phyloP scores from a whole-genome alignment of 352 stramenopile species.

The Globisporangium middletonii region DNA sequence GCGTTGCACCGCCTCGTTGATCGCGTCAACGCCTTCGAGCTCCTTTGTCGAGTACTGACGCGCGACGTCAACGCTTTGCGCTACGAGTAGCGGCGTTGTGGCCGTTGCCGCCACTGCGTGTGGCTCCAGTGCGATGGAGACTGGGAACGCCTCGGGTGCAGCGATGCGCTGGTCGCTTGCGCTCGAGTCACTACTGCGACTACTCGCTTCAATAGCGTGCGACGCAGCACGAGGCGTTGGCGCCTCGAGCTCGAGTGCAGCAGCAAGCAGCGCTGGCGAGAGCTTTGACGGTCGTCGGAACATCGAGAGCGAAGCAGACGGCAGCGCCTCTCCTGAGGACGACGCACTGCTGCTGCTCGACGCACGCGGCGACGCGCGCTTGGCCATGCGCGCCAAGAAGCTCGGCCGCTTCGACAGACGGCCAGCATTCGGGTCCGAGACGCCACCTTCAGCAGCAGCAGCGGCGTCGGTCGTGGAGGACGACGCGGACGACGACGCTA shows the following conservation, averaged over 20 bases:
- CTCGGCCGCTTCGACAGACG: conserved; percentile 16
- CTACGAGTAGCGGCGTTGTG: not conserved
- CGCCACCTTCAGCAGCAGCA: no score
- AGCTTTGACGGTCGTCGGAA: conserved; percentile 5
- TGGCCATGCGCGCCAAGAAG: conserved; percentile 15
- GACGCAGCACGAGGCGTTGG: not conserved
- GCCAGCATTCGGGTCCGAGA: not conserved
- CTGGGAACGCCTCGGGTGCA: no score
- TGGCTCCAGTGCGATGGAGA: not conserved
- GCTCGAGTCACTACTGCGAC: not conserved
- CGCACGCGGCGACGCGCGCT: not conserved
- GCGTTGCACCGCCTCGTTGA: conserved; percentile 22
- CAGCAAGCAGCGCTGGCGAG: conserved; percentile 1
- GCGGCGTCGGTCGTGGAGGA: no score
- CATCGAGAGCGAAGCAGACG: conserved; percentile 2
- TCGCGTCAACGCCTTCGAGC: conserved; percentile 22
- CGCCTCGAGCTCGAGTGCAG: conserved; percentile 1
- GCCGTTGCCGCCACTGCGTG: no score
- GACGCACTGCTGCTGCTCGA: conserved; percentile 6
- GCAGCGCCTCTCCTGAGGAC: conserved; percentile 3
- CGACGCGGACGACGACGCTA: no score
- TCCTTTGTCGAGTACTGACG: conserved; percentile 9
- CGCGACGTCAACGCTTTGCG: not conserved
- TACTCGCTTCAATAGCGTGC: not conserved
- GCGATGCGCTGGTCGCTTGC: not conserved